phyloP scores from a whole-genome alignment of 345 rosid genomes.

The Luvunga scandens region DNA sequence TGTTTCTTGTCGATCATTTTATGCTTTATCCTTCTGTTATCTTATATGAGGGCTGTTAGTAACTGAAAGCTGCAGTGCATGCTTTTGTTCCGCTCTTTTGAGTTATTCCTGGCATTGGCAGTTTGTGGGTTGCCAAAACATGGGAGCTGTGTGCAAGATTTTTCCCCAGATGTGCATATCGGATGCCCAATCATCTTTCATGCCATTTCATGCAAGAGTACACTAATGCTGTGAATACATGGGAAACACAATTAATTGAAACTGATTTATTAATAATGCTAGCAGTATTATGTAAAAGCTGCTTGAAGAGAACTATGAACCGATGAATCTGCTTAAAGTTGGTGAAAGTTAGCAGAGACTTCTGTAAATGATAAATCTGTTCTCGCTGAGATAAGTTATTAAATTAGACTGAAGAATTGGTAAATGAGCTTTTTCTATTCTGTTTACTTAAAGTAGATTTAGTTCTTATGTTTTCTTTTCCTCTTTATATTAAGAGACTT shows the following conservation, averaged over 20 bases:
- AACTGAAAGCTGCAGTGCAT: not conserved
- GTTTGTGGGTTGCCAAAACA: not conserved
- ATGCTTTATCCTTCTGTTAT: not conserved
- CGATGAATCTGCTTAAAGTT: not conserved
- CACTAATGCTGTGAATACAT: not conserved
- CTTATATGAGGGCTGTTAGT: not conserved
- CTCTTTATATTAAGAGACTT: too few relatives aligned
- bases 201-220: not conserved
- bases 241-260: not conserved
- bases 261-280: not conserved
- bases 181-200: not conserved
- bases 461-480: too few relatives aligned
- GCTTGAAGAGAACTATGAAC: not conserved
- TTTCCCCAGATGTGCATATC: not conserved
- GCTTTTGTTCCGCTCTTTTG: not conserved
- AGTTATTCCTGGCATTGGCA: conserved; percentile 9
- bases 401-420: too few relatives aligned
- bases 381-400: not conserved
- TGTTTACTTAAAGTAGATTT: too few relatives aligned
- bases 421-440: not conserved
- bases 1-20: conserved; percentile 9
- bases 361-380: not conserved
- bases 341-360: not conserved
- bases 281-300: not conserved
- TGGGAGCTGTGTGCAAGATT: not conserved